These are phyloP conservation scores for Penicillium daleae DNA, from an alignment of 495 filamentous ascomycete species.

Conservation along the genomic window DNA sequence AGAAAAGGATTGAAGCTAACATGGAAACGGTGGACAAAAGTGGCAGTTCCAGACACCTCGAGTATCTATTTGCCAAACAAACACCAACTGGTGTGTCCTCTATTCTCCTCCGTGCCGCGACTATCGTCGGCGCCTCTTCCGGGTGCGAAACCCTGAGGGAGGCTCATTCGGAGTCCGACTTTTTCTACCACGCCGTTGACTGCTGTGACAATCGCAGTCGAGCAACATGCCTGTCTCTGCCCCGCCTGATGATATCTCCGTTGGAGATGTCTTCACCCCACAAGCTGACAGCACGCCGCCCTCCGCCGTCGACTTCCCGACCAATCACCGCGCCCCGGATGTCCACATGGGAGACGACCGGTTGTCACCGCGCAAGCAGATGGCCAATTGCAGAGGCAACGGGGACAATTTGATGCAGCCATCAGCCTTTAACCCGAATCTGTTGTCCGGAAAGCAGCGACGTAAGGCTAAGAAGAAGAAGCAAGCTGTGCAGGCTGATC, in stretches of 20 bases:
- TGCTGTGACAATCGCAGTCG: neutral
- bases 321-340: conserved; percentile 30
- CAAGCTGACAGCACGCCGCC: conserved; percentile 45
- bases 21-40: conserved; percentile 11
- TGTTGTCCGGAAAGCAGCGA: conserved; percentile 40
- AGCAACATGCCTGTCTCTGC: conserved; percentile 31
- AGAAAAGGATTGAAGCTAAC: conserved; percentile 22
- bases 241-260: conserved; percentile 45
- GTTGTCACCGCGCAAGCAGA: conserved; percentile 33
- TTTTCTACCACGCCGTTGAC: neutral
- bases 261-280: conserved; percentile 50
- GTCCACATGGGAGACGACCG: conserved; percentile 39
- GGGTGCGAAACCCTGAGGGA: neutral
- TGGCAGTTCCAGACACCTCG: conserved; percentile 21
- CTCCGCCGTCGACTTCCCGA: conserved; percentile 25
- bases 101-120: conserved; percentile 18
- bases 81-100: conserved; percentile 27
- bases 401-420: conserved; percentile 27
- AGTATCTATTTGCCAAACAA: conserved; percentile 26
- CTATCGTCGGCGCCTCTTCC: conserved; percentile 15
- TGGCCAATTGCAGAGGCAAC: conserved; percentile 15
- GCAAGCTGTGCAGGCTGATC: conserved; percentile 52
- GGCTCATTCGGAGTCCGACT: conserved; percentile 6
- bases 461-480: conserved; percentile 56
- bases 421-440: conserved; percentile 28